These are phyloP conservation scores for Exophiala sideris DNA, from an alignment of 2,329 filamentous ascomycete species.

Conservation along the genomic window DNA sequence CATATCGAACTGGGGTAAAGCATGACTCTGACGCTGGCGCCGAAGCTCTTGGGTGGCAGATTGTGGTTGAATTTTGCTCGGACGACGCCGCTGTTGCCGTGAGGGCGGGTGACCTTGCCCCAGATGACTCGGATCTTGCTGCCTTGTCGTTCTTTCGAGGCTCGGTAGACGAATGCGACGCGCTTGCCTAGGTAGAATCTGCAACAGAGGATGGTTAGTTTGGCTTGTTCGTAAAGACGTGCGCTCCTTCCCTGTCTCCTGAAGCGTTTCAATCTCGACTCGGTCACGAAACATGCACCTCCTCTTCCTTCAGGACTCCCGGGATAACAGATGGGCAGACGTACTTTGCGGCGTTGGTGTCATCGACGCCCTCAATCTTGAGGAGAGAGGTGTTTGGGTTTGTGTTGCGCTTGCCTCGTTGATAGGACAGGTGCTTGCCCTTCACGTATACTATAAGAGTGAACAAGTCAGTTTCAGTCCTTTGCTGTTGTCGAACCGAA, in stretches of 20 bases:
- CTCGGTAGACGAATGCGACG: slow-evolving; percentile 98
- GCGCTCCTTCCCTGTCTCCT: background rate
- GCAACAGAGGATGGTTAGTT: slow-evolving; percentile 12
- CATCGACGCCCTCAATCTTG: slow-evolving; percentile 98
- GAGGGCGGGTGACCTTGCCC: slow-evolving; percentile 95
- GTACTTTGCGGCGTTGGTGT: slow-evolving; percentile 82
- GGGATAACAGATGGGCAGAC: slow-evolving; percentile 28
- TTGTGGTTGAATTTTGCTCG: slow-evolving; percentile 96
- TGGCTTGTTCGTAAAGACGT: background rate
- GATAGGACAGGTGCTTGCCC: slow-evolving; percentile 98
- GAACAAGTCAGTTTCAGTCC: slow-evolving; percentile 27
- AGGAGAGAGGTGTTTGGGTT: slow-evolving; percentile 88
- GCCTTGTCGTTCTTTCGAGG: slow-evolving; percentile 88
- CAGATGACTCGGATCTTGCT: slow-evolving; percentile 99
- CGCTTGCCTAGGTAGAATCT: slow-evolving; percentile 98
- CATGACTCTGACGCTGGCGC: slow-evolving; percentile 94
- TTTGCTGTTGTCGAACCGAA: background rate
- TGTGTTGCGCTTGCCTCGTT: slow-evolving; percentile 88
- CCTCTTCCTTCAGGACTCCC: background rate
- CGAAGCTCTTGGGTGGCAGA: slow-evolving; percentile 94
- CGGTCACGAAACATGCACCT: background rate
- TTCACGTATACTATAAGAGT: slow-evolving; percentile 73
- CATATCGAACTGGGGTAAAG: slow-evolving; percentile 96
- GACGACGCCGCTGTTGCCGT: slow-evolving; percentile 98
- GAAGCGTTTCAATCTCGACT: background rate